Base-by-base conservation (phyloP, 2,329 filamentous ascomycete genomes). In the Aspergillus pseudoglaucus region DNA sequence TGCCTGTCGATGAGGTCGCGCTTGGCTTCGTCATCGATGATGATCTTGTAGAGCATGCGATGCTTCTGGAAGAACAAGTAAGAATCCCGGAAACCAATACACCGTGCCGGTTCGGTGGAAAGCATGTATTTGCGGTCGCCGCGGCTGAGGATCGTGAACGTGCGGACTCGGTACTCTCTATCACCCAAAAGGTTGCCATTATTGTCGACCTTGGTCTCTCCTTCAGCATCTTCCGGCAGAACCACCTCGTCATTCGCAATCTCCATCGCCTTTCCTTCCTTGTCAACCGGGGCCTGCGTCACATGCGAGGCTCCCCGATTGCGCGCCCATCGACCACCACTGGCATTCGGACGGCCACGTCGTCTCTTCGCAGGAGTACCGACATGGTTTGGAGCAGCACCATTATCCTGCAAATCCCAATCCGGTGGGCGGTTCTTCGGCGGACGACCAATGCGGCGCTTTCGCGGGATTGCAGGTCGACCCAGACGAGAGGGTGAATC, bases 51-150 rank as follows among this genome's bases (percentile, higher is more conserved):
- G 12, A 98, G 84, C 61, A 90, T 85, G 65, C 88, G 87, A 71
- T 98, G 93, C 72, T 97, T 98, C 54, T 93, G 94, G 76, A 98
- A 98, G 78, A 98, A 96, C 22, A 98, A 81, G 64, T 98, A 98
- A 55, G 90, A 96, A 75, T 98, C 93, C 57, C 93, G 81, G 77
- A 98, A 98, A 14, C 93, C 93, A 47, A 95, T 90, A 62, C 93
- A 97, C 55, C 93, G 87, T 20, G 93, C 93, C 4, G 93, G 94
- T 65, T 98, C 93, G 4, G 93, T 98, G 3, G 93, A 97, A 70
- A 98, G 74, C 93, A 98, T 98, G 80, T 98, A 98, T 9, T 95
- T 82, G 47, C 90, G 78, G 44, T 91, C 81, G 33, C 87, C 90
- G 55, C 90, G 83, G 47, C 88, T 90, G 15, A 83, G 78, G 54